Conservation (phyloP, 2,329 filamentous ascomycete genomes). For the Colletotrichum lentis region DNA sequence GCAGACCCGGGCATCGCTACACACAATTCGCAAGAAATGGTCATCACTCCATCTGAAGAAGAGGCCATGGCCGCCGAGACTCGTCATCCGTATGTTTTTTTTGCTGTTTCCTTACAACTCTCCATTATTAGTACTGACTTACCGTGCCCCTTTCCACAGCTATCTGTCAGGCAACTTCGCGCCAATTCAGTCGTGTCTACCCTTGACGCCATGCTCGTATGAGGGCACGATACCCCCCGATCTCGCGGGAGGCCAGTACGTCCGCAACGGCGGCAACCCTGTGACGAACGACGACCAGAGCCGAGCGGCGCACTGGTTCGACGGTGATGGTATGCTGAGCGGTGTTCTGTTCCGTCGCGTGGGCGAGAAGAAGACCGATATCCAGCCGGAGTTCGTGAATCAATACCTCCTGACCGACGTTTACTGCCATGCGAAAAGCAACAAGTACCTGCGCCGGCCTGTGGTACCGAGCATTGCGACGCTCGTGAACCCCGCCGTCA, state of each 20-base stretch:
- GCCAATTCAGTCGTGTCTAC: conserved; percentile 64
- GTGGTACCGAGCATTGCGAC: conserved; percentile 74
- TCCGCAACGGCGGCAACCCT: conserved; percentile 76
- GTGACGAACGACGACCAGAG: conserved; percentile 67
- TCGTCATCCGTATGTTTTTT: conserved; percentile 27
- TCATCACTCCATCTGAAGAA: not conserved
- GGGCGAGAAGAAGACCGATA: conserved; percentile 48
- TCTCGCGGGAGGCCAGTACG: conserved; percentile 73
- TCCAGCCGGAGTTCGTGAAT: conserved; percentile 72
- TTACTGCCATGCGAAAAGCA: conserved; percentile 62
- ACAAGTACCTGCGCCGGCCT: conserved; percentile 58
- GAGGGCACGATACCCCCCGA: conserved; percentile 69
- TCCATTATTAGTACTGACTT: not conserved
- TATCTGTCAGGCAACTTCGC: conserved; percentile 76
- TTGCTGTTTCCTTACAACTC: too few species aligned
- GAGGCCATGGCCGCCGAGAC: not conserved
- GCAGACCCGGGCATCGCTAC: not conserved
- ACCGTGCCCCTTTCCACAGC: not conserved
- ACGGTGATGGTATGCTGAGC: conserved; percentile 77
- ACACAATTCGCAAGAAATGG: not conserved
- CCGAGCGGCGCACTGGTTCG: conserved; percentile 76
- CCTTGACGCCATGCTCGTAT: conserved; percentile 65
- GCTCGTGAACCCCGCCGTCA: conserved; percentile 66
- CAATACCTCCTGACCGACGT: conserved; percentile 74
- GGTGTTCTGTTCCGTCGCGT: conserved; percentile 67